Evolutionary conservation across 257 asterid genomes (phyloP).

Genomic region (Capsicum chinense): DNA sequence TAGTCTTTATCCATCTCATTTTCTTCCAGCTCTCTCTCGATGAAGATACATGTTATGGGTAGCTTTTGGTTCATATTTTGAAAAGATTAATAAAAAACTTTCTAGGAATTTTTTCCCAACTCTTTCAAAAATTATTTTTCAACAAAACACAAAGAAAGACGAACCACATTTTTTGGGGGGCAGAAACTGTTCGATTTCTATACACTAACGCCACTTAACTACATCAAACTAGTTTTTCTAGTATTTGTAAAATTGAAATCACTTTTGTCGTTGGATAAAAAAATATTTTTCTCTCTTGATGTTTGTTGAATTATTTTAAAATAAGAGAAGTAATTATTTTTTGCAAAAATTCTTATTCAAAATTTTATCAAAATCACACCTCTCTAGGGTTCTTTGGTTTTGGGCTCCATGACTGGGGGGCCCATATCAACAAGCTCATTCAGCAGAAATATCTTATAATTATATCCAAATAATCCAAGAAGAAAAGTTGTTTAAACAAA

Average conservation of each 20-base stretch:
- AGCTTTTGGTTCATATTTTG: background rate
- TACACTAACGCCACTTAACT: background rate
- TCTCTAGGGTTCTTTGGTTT: no score
- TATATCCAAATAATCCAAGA: no score
- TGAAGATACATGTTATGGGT: background rate
- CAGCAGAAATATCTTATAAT: no score
- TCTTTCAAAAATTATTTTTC: background rate
- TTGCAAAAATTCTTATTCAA: background rate
- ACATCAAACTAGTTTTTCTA: background rate
- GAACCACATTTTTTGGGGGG: background rate
- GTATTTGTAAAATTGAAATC: background rate
- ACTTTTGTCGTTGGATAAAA: background rate
- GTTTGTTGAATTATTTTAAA: background rate
- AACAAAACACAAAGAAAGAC: background rate
- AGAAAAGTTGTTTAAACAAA: no score
- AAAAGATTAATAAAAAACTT: background rate
- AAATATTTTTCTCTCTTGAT: background rate
- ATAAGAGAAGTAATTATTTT: background rate
- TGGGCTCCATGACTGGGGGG: no score
- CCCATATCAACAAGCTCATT: no score
- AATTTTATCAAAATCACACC: background rate
- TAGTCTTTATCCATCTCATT: background rate
- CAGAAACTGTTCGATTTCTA: background rate
- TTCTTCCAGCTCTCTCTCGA: background rate
- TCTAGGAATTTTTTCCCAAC: background rate